Evolutionary conservation across 2,329 filamentous ascomycete species (phyloP), one percentile per base, ranked within the genome.

Genomic region (Alternaria ventricosa): DNA sequence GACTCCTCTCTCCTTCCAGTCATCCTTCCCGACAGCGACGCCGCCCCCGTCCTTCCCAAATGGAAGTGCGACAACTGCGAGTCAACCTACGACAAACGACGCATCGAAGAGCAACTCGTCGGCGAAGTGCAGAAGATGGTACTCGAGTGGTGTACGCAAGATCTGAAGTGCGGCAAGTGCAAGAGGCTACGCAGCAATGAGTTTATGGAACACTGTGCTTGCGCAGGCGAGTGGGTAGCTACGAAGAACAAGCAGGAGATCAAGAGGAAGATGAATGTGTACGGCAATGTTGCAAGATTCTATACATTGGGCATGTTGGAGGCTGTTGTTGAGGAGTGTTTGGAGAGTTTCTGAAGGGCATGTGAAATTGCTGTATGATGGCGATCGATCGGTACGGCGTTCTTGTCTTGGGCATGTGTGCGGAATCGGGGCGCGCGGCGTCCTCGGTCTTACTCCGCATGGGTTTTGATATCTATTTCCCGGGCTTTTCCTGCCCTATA

Each of bases 151-250:
- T 86, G 89, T 66, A 92, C 90, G 33, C 95, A 98, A 82, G 96
- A 99, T 79, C 81, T 98, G 61, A 93, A 93, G 81, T 99, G 96
- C 78, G 88, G 87, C 30, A 93, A 93, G 71, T 90, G 88, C 72
- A 80, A 79, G 45, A 73, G 82, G 5, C 80, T 97, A 43, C 85
- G 93, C 75, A 86, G 92, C 44, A 98, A 97, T 78, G 95, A 97
- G 75, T 96, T 98, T 73, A 94, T 96, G 89, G 95, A 97, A 79
- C 94, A 98, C 80, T 99, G 96, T 81, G 91, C 90, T 11, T 99
- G 96, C 83, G 93, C 92, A 65, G 96, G 96, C 4, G 87, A 87
- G 63, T 99, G 96, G 96, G 86, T 85, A 18, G 88, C 88, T 68
- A 92, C 89, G 20, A 85, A 94, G 63, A 87, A 90, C 70, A 85